Conservation (phyloP, 2,329 filamentous ascomycete genomes). For the Fulvia fulva region DNA sequence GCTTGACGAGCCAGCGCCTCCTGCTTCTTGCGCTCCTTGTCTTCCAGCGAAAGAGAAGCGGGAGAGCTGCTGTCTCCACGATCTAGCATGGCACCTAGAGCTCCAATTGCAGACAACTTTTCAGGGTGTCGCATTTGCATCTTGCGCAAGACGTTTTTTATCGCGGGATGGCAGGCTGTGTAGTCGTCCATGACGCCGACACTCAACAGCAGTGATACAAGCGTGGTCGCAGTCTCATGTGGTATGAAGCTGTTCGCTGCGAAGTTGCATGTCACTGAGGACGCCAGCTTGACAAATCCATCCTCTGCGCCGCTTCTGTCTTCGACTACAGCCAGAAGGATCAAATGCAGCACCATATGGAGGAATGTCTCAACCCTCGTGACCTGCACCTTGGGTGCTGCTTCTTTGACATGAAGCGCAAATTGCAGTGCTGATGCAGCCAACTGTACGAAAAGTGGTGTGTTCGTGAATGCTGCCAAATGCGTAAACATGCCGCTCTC, state of each 20-base stretch:
- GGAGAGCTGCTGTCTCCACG: slow-evolving; percentile 78
- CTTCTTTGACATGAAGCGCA: slow-evolving; percentile 63
- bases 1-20: slow-evolving; percentile 86
- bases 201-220: slow-evolving; percentile 50
- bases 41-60: slow-evolving; percentile 57
- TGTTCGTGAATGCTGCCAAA: slow-evolving; percentile 75
- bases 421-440: slow-evolving; percentile 86
- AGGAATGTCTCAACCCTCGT: slow-evolving; percentile 88
- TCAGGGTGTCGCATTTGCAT: slow-evolving; percentile 78
- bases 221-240: slow-evolving; percentile 9
- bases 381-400: slow-evolving; percentile 69
- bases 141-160: slow-evolving; percentile 74
- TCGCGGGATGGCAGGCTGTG: slow-evolving; percentile 78
- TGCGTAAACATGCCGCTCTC: slow-evolving; percentile 70
- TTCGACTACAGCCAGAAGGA: slow-evolving; percentile 80
- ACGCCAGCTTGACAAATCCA: slow-evolving; percentile 28
- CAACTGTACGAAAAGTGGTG: slow-evolving; percentile 82
- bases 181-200: slow-evolving; percentile 64
- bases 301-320: slow-evolving; percentile 47
- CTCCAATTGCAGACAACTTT: slow-evolving; percentile 67
- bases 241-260: not conserved
- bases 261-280: slow-evolving; percentile 12
- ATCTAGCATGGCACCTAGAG: slow-evolving; percentile 63
- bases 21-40: slow-evolving; percentile 82
- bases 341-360: slow-evolving; percentile 83